phyloP scores from a whole-genome alignment of 345 rosid genomes.

The Viola odorata region DNA sequence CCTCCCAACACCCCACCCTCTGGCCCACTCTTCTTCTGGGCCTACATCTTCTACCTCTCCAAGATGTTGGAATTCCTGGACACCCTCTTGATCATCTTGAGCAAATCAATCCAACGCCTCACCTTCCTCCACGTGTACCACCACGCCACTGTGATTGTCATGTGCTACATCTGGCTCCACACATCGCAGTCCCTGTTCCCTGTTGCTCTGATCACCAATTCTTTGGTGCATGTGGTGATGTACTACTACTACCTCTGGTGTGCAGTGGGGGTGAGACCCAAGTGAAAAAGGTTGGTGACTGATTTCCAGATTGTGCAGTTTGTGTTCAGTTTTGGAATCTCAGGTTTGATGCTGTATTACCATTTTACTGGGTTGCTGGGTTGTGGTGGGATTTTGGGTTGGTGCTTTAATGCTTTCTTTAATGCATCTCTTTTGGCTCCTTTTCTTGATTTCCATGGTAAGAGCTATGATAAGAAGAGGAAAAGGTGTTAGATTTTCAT shows the following conservation, averaged over 20 bases:
- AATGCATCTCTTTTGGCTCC: conserved; percentile 44
- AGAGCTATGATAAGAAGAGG: conserved; percentile 31
- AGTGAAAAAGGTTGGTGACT: conserved; percentile 63
- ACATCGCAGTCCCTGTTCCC: conserved; percentile 50
- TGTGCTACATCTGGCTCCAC: conserved; percentile 49
- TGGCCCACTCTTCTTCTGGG: conserved; percentile 72
- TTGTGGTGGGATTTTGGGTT: conserved; percentile 52
- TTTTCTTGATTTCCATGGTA: conserved; percentile 44
- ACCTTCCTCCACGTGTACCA: conserved; percentile 74
- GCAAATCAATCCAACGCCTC: conserved; percentile 40
- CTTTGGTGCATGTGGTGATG: conserved; percentile 57
- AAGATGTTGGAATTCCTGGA: conserved; percentile 53
- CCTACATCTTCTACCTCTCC: conserved; percentile 58
- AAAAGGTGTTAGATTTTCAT: not conserved
- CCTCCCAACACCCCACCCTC: conserved; percentile 33
- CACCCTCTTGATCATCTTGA: conserved; percentile 47
- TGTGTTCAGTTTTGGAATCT: conserved; percentile 34
- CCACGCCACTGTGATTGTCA: conserved; percentile 50
- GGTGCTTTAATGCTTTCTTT: conserved; percentile 52
- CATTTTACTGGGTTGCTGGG: conserved; percentile 40
- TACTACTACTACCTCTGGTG: conserved; percentile 48
- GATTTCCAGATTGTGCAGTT: conserved; percentile 62
- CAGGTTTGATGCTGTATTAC: conserved; percentile 33
- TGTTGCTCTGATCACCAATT: conserved; percentile 45
- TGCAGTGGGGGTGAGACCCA: conserved; percentile 45